Evolutionary conservation across 192 early-diverging fungal species (phyloP), one percentile per base, ranked within the genome.

Genomic region (Coemansia sp.): DNA sequence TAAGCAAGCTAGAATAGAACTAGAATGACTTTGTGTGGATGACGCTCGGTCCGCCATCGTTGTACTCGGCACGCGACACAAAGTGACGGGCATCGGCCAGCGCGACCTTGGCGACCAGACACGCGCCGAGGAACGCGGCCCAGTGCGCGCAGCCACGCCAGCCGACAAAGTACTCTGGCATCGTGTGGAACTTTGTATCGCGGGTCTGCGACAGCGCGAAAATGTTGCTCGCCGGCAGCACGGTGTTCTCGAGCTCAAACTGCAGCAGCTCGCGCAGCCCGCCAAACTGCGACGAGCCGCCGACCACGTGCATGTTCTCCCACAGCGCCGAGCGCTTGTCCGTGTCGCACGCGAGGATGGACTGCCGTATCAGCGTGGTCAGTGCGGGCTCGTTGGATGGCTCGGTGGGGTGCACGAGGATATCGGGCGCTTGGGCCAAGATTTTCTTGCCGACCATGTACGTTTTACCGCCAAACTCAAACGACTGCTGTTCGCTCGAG

Each of bases 91-190:
- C 69, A 52, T 89, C 85, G 22, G 81, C 75, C 73, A 91, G 82
- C 18, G 85, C 80, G 29, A 95, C 86, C 85, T 94, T 94, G 38
- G 91, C 91, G 50, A 89, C 86, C 72, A 98, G 93, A 25, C 83
- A 84, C 14, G 85, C 92, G 8, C 96, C 96, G 9, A 97, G 69
- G 70, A 86, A 97, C 25, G 85, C 80, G 1, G 88, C 76, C 67
- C 87, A 86, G 29, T 88, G 79, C 53, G 73, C 82, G 31, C 82
- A 68, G 32, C 87, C 84, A 76, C 91, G 90, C 57, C 89, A 87
- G 6, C 80, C 83, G 9, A 86, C 77, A 67, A 97, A 92, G 75
- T 94, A 96, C 40, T 96, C 96, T 1, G 95, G 94, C 24, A 96
- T 67, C 54, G 83, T 81, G 40, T 81, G 68, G 67, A 91, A 96